Conservation (phyloP, 768 basidiomycete genomes). For the Coprinopsis cinerea region DNA sequence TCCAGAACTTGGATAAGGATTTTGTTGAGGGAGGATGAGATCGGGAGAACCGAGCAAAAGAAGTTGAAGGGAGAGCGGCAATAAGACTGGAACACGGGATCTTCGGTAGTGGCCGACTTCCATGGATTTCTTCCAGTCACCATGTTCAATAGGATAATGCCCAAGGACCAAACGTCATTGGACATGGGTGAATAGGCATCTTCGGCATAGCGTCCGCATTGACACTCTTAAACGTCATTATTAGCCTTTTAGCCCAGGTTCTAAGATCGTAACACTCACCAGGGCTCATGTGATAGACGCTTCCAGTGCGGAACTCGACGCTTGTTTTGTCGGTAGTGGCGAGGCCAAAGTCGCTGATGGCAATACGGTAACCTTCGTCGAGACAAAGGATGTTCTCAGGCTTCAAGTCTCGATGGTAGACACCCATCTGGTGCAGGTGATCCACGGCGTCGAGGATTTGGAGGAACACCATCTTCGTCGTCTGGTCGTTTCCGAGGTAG, state of each 20-base stretch:
- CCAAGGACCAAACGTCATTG: conserved; percentile 96
- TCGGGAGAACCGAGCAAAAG: conserved; percentile 80
- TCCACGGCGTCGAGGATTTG: conserved; percentile 93
- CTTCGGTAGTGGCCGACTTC: conserved; percentile 78
- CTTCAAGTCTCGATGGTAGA: conserved; percentile 96
- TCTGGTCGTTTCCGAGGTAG: conserved; percentile 77
- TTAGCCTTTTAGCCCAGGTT: neutral
- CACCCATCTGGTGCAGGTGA: conserved; percentile 85
- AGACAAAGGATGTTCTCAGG: conserved; percentile 94
- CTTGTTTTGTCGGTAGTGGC: conserved; percentile 84
- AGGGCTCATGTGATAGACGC: conserved; percentile 98
- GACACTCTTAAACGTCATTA: conserved; percentile 61
- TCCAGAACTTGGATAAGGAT: conserved; percentile 71
- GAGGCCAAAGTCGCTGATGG: conserved; percentile 93
- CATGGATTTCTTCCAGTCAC: conserved; percentile 94
- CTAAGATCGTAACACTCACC: conserved; percentile 37
- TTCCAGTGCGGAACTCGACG: conserved; percentile 91
- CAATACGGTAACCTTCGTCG: conserved; percentile 67
- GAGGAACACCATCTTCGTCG: conserved; percentile 87
- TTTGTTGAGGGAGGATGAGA: conserved; percentile 67
- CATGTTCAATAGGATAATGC: conserved; percentile 93
- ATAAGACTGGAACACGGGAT: conserved; percentile 89
- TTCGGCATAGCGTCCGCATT: conserved; percentile 61
- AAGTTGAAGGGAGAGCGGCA: conserved; percentile 70
- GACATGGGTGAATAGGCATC: conserved; percentile 77